Evolutionary conservation across 345 rosid species (phyloP), one percentile per base, ranked within the genome.

Genomic region (Euphorbia tirucalli): DNA sequence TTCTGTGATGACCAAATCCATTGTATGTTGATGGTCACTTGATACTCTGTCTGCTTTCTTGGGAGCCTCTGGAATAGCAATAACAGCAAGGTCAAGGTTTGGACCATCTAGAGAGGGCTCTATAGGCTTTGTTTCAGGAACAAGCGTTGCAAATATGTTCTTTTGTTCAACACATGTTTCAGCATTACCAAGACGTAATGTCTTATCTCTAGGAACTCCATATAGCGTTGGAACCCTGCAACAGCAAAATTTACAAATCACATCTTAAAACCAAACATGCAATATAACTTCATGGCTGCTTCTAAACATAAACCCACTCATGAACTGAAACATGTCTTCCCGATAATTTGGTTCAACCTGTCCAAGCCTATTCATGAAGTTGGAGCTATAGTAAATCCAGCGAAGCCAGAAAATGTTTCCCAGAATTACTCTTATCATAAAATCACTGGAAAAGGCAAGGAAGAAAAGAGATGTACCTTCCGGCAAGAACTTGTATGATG

Each of bases 151-250:
- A 79, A 82, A 91, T 48, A 82, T 71, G 75, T 77, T 84, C 48
- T 73, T 83, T 65, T 81, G 88, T 46, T 93, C 96, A 69, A 79
- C 78, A 77, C 84, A 82, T 68, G 88, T 79, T 78, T 88, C 96
- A 66, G 81, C 80, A 83, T 85, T 87, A 68, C 84, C 86, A 39
- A 84, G 68, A 72, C 77, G 81, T 63, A 76, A 76, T 49, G 79
- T 62, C 82, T 83, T 92, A 57, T 92, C 97, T 67, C 85, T 85
- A 31, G 97, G 96, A 66, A 87, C 88, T 77, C 97, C 99, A 70
- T 87, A 85, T 50, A 95, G 87, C 3, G 97, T 92, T 16, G 97
- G 93, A 46, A 85, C 69, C 81, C 99, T 92, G 89, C 75, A 82
- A 88, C 78, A 39, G 62, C 15, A 61, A 37, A 77, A n/a, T n/a